phyloP scores from a whole-genome alignment of 768 basidiomycete genomes.

The Coprinopsis cinerea region DNA sequence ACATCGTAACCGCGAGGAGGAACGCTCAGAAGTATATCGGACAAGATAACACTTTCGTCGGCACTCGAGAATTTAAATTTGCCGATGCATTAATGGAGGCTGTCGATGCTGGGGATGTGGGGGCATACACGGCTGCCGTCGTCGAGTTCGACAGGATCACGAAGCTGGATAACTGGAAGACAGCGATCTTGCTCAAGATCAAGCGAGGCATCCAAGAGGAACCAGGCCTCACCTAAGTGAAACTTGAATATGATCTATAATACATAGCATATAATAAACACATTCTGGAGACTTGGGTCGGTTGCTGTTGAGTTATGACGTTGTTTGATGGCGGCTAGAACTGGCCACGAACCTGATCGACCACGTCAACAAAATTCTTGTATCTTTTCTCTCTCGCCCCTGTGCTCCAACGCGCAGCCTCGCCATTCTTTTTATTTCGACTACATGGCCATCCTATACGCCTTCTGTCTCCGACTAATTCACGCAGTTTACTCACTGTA shows the following conservation, averaged over 20 bases:
- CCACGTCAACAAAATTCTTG: slow-evolving; percentile 14
- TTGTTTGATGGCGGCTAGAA: slow-evolving; percentile 4
- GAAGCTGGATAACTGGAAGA: slow-evolving; percentile 97
- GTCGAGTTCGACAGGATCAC: slow-evolving; percentile 88
- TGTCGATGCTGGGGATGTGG: slow-evolving; percentile 40
- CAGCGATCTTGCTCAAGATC: slow-evolving; percentile 80
- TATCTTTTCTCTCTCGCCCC: no score
- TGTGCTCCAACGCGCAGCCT: no score
- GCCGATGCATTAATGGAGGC: slow-evolving; percentile 72
- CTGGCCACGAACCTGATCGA: slow-evolving; percentile 8
- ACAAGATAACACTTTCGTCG: slow-evolving; percentile 81
- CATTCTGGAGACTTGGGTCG: neutral
- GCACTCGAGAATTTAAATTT: slow-evolving; percentile 92
- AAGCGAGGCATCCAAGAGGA: slow-evolving; percentile 70
- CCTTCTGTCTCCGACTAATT: slow-evolving; percentile 44
- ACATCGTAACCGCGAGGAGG: slow-evolving; percentile 75
- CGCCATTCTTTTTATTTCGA: slow-evolving; percentile 2
- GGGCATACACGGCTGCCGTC: slow-evolving; percentile 77
- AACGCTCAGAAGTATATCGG: slow-evolving; percentile 71
- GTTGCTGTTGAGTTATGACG: neutral
- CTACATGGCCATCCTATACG: slow-evolving; percentile 43
- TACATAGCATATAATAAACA: neutral
- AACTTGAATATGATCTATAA: neutral
- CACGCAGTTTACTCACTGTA: slow-evolving; percentile 52
- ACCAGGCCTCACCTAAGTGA: slow-evolving; percentile 27